Evolutionary conservation across 2,329 filamentous ascomycete species (phyloP), one percentile per base, ranked within the genome.

Genomic region (Cryphonectria nitschkei): DNA sequence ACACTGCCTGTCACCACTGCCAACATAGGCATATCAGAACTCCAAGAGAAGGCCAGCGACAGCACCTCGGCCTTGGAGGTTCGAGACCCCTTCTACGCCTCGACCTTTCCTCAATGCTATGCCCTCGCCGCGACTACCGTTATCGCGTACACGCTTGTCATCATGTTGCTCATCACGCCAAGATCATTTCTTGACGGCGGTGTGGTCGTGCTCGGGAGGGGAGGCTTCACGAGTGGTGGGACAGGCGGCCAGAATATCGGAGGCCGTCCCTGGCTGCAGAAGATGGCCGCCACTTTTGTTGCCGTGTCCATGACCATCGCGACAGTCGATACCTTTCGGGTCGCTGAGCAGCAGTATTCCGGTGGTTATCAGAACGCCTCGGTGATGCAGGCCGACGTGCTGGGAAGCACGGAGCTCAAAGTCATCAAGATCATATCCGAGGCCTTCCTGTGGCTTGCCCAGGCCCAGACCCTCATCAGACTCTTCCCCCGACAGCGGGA

Each of bases 401-500:
- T 97, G 74, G 91, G 91, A 70, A 93, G 94, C 68, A 88, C 92
- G 73, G 93, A 97, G 79, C 91, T 99, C 74, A 94, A 96, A 75
- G 89, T 97, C 72, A 95, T 97, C 72, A 92, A 95, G 74, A 89
- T 98, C 75, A 94, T 99, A 74, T 98, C 95, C 26, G 94, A 97
- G 80, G 95, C 96, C 0, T 98, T 98, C 80, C 86, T 99, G 41
- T 98, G 96, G 95, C 89, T 99, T 54, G 96, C 96, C 0, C 96
- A 99, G 81, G 95, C 97, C 0, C 96, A 99, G 82, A 99, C 96
- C 0, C 83, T 99, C 70, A 98, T 98, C 76, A 92, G 96, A 68
- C 86, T 99, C 1, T 99, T 99, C 76, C 96, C 96, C 9, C 93
- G 96, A 46, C 95, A 98, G 78, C 93, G 97, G 77, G 96, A 99